Evolutionary conservation across 1,284 basidiomycete species (phyloP).

Genomic region (Cutaneotrichosporon dermatis): DNA sequence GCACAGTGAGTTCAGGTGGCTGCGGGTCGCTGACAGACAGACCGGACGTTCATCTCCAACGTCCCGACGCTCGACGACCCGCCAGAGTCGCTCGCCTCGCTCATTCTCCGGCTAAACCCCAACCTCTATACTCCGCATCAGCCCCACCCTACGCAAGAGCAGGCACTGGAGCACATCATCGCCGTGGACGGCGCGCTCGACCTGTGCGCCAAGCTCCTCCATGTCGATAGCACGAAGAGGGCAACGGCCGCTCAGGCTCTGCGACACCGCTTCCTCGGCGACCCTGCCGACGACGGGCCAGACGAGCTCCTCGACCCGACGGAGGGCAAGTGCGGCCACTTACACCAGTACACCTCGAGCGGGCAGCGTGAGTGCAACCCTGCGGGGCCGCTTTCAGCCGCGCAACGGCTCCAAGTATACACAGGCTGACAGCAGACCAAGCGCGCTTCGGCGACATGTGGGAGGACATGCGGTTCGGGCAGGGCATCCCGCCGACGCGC

Average conservation of each 20-base stretch:
- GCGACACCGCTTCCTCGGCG: conserved; percentile 66
- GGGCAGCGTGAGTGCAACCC: conserved; percentile 34
- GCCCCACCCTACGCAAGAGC: conserved; percentile 33
- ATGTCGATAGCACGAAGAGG: conserved; percentile 68
- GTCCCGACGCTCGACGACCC: conserved; percentile 66
- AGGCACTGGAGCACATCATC: conserved; percentile 51
- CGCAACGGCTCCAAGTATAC: no score
- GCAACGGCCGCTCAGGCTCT: conserved; percentile 71
- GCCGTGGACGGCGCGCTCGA: conserved; percentile 65
- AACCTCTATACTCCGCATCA: conserved; percentile 58
- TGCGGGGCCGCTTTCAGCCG: no score
- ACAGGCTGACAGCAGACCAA: conserved; percentile 21
- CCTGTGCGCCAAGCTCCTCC: conserved; percentile 65
- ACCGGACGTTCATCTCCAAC: conserved; percentile 79
- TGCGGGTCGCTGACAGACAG: conserved; percentile 49
- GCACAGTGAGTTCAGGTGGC: conserved; percentile 63
- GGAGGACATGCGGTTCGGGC: conserved; percentile 40
- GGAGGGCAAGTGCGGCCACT: conserved; percentile 39
- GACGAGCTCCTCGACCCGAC: conserved; percentile 25
- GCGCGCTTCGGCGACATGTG: conserved; percentile 33
- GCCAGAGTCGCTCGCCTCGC: conserved; percentile 64
- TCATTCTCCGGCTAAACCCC: conserved; percentile 74
- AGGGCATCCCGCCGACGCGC: conserved; percentile 30
- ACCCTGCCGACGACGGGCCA: conserved; percentile 25
- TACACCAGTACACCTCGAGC: conserved; percentile 28